A percentile compares a stretch with the other conserved stretches of the same genome.
Conservation (phyloP, 805 yeast species). For the Ascoidea rubescens region DNA sequence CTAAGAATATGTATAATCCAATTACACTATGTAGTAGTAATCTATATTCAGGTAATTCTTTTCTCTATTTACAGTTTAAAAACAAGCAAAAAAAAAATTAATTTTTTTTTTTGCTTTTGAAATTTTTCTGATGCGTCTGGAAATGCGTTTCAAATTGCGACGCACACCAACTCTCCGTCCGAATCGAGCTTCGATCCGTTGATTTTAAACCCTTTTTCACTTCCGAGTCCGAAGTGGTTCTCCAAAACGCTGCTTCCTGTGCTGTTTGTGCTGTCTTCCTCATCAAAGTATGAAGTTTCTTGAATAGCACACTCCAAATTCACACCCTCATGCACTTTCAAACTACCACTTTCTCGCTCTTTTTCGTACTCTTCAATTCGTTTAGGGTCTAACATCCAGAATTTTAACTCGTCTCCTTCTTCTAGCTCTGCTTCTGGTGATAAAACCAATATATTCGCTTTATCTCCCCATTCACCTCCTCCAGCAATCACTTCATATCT, state of each 20-base stretch:
- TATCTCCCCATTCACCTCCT: slow-evolving; percentile 38
- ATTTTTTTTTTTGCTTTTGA: no score
- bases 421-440: slow-evolving; percentile 24
- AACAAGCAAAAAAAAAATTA: no score
- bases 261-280: slow-evolving; percentile 1
- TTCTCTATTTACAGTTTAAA: no score
- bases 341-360: background rate
- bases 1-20: no score
- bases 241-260: slow-evolving; percentile 1
- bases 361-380: background rate
- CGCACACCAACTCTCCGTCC: slow-evolving; percentile 6
- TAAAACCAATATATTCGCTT: slow-evolving; percentile 28
- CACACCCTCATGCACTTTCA: background rate
- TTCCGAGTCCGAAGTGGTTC: slow-evolving; percentile 8
- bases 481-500: slow-evolving; percentile 33
- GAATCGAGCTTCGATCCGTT: slow-evolving; percentile 4
- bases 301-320: background rate
- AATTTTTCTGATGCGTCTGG: no score
- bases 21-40: no score
- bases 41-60: no score
- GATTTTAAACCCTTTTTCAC: slow-evolving; percentile 6
- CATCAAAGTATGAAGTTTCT: background rate
- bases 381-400: background rate
- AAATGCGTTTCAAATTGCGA: no score
- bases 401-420: slow-evolving; percentile 13